Base-by-base conservation (phyloP, 1,139 yeast species). In the Yamadazyma siamensis region DNA sequence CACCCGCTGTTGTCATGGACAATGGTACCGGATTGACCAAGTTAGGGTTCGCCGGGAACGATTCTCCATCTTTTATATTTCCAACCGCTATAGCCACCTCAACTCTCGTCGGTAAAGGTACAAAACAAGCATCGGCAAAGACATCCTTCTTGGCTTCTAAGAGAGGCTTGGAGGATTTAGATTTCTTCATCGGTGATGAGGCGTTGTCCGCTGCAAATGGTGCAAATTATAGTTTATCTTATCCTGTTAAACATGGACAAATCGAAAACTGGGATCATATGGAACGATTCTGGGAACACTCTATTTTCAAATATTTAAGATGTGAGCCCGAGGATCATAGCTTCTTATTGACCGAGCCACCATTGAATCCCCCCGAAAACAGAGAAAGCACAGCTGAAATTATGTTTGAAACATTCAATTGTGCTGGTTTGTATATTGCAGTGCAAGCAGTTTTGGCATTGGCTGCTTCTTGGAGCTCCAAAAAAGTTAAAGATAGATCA, bases 271-370 rank as follows among this genome's bases (percentile, higher is more conserved):
- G 99, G 99, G 98, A 94, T 63, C 96, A 91, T 56, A 91, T 91
- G 99, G 99, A 91, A 60, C 74, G 98, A 54, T 89, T 88, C 60
- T 91, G 99, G 99, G 97, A 91, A 56, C 85, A 85, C 52, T 86
- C 96, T 26, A 89, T 91, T 51, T 91, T 91, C 69, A 89, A 91
- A 62, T 91, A 91, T 57, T 73, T 91, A 50, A 78, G 96, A 59
- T 88, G 97, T 56, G 98, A 91, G 60, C 99, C 99, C 6, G 99
- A 91, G 58, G 99, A 91, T 60, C 99, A 91, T 53, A 87, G 87
- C 58, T 91, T 91, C 59, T 69, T 91, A 39, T 65, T 91, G 47
- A 91, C 99, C 31, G 99, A 91, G 63, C 99, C 99, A 11, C 99
- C 99, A 18, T 75, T 94, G 49, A 94, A 94, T 53, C 96, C 99